Base-by-base conservation (phyloP, 768 basidiomycete genomes). In the Phaffia australis region DNA sequence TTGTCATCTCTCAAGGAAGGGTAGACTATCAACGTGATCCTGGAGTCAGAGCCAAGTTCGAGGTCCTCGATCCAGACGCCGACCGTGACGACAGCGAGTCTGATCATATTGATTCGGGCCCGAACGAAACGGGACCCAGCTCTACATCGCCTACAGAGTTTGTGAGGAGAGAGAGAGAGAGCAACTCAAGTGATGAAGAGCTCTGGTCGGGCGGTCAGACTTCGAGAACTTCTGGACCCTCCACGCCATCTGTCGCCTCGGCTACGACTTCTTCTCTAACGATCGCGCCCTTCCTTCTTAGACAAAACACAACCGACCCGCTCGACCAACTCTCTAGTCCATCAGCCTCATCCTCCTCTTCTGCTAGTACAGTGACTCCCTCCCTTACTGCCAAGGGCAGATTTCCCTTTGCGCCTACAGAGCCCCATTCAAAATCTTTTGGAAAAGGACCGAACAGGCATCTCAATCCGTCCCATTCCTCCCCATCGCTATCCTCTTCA, bases 1-100 rank as follows among this genome's bases (percentile, higher is more conserved):
- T 94, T 59, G 88, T 89, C 1, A 78, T 98, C 59, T 90, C 90
- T 70, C 94, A 98, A 77, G 93, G 93, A 1, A 35, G 63, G 51
- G 51, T 64, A 47, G 63, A 55, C 42, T 23, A 56, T 25, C 54
- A 56, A 19, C 46, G 75, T 56, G 66, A 71, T 48, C 71, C 67
- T 42, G 73, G 72, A 35, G 66, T 69, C 2, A 54, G 72, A 64
- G 68, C 65, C 2, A 72, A 73, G 61, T 73, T 75, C 21, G 80
- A 81, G 60, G 85, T 86, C 35, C 35, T 42, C 68, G 85, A 87
- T 9, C 74, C 73, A 14, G 76, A 73, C 3, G 74, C 73, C 15
- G 75, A 76, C 54, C 70, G 66, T 46, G 68, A 60, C 15, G n/a
- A 63, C 16, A 58, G 52, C 9, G 69, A 70, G 18, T 25, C 46